Base-by-base conservation (phyloP, 1,284 basidiomycete genomes). In the Laetiporus sulphureus region DNA sequence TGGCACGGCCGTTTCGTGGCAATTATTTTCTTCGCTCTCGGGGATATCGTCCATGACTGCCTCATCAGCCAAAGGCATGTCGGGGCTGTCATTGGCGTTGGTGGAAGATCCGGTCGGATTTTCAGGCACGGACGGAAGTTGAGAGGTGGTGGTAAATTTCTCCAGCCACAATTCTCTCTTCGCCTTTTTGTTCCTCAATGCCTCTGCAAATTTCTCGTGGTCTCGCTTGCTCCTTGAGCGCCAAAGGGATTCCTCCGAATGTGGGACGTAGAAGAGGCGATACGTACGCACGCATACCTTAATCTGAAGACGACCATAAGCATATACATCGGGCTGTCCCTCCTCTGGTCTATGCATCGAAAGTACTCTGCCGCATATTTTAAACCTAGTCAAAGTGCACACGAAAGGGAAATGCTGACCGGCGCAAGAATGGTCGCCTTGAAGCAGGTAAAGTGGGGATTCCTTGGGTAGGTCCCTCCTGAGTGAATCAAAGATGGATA, bases 281-380 rank as follows among this genome's bases (percentile, higher is more conserved):
- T 92, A 93, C 20, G 86, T 92, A 39, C 87, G 79, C 27, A 90
- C 73, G 58, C 88, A 92, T 41, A 94, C 77, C 52, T 87, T 85
- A 58, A 92, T 84, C 58, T 90, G 85, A 15, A 93, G 72, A 3
- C 72, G 70, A 29, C 80, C 79, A 23, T 65, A 68, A 0, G 77
- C 75, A 38, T 51, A 15, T 12, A 54, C 52, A 11, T 51, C 42
- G 18, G 52, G 49, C 44, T 5, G 11, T 16, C 21, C 16, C 2
- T 37, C 41, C 5, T 33, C 22, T 6, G 32, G 24, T 1, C 33
- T 19, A 3, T 24, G 15, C 12, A 13, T 16, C 12, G 7, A n/a
- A 21, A 25, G 29, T 29, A 32, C 30, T 10, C 22, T 29, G 16
- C 6, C 4, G 36, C 5, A n/a, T 2, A n/a, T 37, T 15, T 42